phyloP scores from a whole-genome alignment of 2,329 filamentous ascomycete genomes.

The Curvularia spicifera region DNA sequence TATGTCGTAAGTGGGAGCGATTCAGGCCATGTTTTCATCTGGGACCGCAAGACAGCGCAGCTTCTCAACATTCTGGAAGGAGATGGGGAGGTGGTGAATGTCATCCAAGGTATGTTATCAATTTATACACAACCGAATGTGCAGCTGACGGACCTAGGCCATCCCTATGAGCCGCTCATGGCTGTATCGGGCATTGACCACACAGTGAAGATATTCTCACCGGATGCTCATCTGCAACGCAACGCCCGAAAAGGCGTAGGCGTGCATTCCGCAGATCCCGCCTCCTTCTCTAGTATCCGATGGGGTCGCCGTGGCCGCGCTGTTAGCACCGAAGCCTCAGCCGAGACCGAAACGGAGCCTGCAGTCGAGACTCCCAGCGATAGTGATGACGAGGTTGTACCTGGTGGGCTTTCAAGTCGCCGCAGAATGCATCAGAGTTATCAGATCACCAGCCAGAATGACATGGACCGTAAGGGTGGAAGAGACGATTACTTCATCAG shows the following conservation, averaged over 20 bases:
- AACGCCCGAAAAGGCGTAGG: conserved; percentile 64
- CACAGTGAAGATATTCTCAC: conserved; percentile 72
- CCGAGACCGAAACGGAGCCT: conserved; percentile 4
- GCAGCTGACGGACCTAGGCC: conserved; percentile 52
- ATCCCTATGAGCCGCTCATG: conserved; percentile 71
- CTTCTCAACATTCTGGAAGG: conserved; percentile 70
- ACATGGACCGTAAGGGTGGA: conserved; percentile 64
- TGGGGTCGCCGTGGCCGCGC: conserved; percentile 34
- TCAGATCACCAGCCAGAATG: conserved; percentile 67
- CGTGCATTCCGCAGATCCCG: conserved; percentile 58
- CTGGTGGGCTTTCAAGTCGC: conserved; percentile 60
- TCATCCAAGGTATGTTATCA: conserved; percentile 62
- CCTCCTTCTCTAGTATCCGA: conserved; percentile 51
- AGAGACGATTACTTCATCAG: conserved; percentile 65
- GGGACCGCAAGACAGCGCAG: conserved; percentile 67
- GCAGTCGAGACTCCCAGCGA: conserved; percentile 21
- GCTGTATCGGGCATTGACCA: conserved; percentile 72
- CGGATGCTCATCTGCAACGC: conserved; percentile 63
- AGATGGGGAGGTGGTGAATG: conserved; percentile 73
- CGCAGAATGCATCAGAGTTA: conserved; percentile 67
- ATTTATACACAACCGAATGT: not conserved
- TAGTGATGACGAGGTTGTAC: conserved; percentile 49
- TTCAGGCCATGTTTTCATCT: conserved; percentile 71
- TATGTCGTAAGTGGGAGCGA: conserved; percentile 73
- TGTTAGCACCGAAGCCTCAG: conserved; percentile 1